Evolutionary conservation across 805 yeast species (phyloP).

Genomic region (Naumovozyma dairenensis): DNA sequence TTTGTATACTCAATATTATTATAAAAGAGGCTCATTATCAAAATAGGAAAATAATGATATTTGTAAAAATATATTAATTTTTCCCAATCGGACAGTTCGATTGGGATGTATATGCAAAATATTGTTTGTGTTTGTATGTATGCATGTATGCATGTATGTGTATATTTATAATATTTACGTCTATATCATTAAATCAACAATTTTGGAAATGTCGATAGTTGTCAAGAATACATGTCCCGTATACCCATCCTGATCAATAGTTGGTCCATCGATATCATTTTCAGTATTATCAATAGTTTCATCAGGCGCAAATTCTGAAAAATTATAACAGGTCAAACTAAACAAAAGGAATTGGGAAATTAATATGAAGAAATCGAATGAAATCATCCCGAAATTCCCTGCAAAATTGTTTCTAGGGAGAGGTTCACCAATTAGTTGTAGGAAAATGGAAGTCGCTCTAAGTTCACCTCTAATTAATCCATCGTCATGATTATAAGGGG

Average conservation of each 20-base stretch:
- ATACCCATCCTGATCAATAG: constrained; percentile 32
- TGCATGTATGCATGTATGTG: too few relatives aligned
- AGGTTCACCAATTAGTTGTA: constrained; percentile 41
- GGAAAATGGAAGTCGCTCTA: constrained; percentile 30
- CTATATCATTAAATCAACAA: too few relatives aligned
- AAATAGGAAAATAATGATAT: too few relatives aligned
- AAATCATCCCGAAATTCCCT: constrained; percentile 25
- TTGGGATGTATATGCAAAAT: too few relatives aligned
- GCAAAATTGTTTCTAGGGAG: constrained; percentile 27
- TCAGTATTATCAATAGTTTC: constrained; percentile 6
- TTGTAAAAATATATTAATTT: too few relatives aligned
- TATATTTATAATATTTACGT: too few relatives aligned
- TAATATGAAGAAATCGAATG: constrained; percentile 22
- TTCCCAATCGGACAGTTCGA: too few relatives aligned
- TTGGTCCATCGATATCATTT: constrained; percentile 5
- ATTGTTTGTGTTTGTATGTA: too few relatives aligned
- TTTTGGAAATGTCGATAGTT: too few relatives aligned
- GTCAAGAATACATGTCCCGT: constrained; percentile 34
- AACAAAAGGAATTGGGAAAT: constrained; percentile 19
- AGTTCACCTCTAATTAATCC: constrained; percentile 24
- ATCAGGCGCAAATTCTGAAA: constrained; percentile 14
- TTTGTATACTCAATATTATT: too few relatives aligned
- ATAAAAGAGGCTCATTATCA: too few relatives aligned
- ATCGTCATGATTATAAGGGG: constrained; percentile 19
- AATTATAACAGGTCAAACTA: constrained; percentile 21